Evolutionary conservation across 1,284 basidiomycete species (phyloP).

Genomic region (Pisolithus thermaeus): DNA sequence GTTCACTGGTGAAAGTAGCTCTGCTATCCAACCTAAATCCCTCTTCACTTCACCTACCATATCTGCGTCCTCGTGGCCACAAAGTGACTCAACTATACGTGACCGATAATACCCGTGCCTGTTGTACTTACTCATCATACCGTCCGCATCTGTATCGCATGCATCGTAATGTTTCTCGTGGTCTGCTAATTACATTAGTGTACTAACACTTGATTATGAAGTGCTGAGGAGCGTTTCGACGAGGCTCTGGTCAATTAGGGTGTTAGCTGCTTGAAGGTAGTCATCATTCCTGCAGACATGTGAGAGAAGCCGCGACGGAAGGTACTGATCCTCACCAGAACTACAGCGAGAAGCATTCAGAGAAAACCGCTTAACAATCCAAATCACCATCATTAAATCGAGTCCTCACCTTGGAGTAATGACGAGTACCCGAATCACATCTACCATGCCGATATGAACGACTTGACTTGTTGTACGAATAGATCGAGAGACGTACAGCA

Average conservation of each 20-base stretch:
- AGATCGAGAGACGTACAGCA: slow-evolving; percentile 51
- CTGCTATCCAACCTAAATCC: slow-evolving; percentile 15
- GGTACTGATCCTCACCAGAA: slow-evolving; percentile 34
- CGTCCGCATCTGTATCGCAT: slow-evolving; percentile 25
- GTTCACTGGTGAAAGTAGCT: slow-evolving; percentile 21
- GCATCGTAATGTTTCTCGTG: slow-evolving; percentile 3
- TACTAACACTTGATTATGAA: background rate
- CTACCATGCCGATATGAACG: slow-evolving; percentile 32
- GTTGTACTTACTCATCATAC: background rate
- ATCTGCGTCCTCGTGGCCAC: slow-evolving; percentile 19
- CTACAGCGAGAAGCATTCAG: slow-evolving; percentile 16
- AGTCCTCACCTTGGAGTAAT: slow-evolving; percentile 76
- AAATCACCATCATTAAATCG: background rate
- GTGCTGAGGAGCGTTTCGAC: slow-evolving; percentile 44
- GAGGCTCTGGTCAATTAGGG: slow-evolving; percentile 51
- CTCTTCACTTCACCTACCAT: slow-evolving; percentile 20
- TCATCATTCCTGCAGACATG: slow-evolving; percentile 67
- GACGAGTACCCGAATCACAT: slow-evolving; percentile 79
- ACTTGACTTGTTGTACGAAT: background rate
- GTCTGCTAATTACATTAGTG: slow-evolving; percentile 8
- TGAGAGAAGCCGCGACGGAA: background rate
- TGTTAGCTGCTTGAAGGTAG: slow-evolving; percentile 59
- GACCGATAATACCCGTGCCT: slow-evolving; percentile 4
- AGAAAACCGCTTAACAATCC: too few relatives aligned
- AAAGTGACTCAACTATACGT: slow-evolving; percentile 6